Base-by-base conservation (phyloP, 2,329 filamentous ascomycete species). In the Pyricularia pennisetigena region DNA sequence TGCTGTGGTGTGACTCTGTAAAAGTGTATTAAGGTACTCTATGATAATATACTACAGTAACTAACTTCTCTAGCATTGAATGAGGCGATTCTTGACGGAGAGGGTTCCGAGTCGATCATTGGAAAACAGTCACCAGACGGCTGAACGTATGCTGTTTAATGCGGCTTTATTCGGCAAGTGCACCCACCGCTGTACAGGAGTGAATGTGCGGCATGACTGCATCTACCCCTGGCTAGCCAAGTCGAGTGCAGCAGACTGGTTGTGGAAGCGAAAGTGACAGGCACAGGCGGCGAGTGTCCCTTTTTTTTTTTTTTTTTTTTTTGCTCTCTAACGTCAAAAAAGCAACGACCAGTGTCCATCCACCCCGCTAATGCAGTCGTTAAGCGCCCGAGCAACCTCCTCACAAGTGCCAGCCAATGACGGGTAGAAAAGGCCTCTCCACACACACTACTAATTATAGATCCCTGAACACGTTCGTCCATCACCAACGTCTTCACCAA, bases 311-410 rank as follows among this genome's bases (percentile, higher is more conserved):
- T 32, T 14, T 35, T 35, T 16, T 5, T 35, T 35, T 35, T 12
- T 35, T 14, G 3, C 16, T 6, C 14, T 16, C 41, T 16, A 26
- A 26, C 14, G 59, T 62, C 59, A 16, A 61, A 24, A 12, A 24
- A 24, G 24, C 57, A 61, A 26, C 12, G 16, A 26, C 12, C 57
- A 12, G n/a, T 26, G 57, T 24, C 59, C 8, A 28, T 62, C 59
- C 59, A 62, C 59, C 24, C 59, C 59, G 24, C 59, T 62, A 62
- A 62, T 62, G 59, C 59, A 62, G 59, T 24, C 57, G 57, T 62
- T 62, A 62, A 62, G 59, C 59, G 59, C 59, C 59, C 24, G 59
- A 28, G 26, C 59, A 28, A 28, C 23, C 59, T 28, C 59, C 59
- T 28, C 59, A 62, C 24, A 62, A 62, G 59, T 62, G 24, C 24